These are phyloP conservation scores for Pulicaria dysenterica DNA, from an alignment of 129 eudicot genomes.

Conservation along the genomic window DNA sequence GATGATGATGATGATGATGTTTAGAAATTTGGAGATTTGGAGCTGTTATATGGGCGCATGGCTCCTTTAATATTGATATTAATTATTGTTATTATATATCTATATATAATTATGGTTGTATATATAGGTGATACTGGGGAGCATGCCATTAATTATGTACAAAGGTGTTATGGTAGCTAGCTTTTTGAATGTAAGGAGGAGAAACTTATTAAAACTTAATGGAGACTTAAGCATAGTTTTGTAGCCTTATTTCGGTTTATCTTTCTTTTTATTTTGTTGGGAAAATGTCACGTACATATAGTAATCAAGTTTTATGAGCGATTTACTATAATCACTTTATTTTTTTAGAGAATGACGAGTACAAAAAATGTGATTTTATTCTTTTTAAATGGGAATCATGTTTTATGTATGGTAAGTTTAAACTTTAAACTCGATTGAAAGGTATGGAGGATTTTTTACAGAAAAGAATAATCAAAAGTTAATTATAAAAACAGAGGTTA, in stretches of 20 bases:
- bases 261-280: too few species aligned
- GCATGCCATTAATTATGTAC: constrained; percentile 31
- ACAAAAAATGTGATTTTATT: too few species aligned
- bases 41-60: constrained; percentile 20
- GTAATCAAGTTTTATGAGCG: too few species aligned
- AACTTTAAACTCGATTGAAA: too few species aligned
- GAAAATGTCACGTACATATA: too few species aligned
- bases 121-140: constrained; percentile 38
- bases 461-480: too few species aligned
- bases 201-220: constrained; percentile 28
- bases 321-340: too few species aligned
- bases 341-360: too few species aligned
- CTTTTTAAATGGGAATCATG: too few species aligned
- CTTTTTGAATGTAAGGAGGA: constrained; percentile 33
- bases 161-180: constrained; percentile 39
- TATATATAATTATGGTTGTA: constrained; percentile 33
- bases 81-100: constrained; percentile 11
- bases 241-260: not conserved
- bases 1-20: not conserved
- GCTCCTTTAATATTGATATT: constrained; percentile 21
- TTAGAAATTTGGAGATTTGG: constrained; percentile 27
- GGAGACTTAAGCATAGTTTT: constrained; percentile 16
- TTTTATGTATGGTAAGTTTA: too few species aligned
- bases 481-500: too few species aligned
- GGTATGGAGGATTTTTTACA: too few species aligned